Evolutionary conservation across 2,329 filamentous ascomycete genomes (phyloP).

Genomic region (Sporothrix protearum): DNA sequence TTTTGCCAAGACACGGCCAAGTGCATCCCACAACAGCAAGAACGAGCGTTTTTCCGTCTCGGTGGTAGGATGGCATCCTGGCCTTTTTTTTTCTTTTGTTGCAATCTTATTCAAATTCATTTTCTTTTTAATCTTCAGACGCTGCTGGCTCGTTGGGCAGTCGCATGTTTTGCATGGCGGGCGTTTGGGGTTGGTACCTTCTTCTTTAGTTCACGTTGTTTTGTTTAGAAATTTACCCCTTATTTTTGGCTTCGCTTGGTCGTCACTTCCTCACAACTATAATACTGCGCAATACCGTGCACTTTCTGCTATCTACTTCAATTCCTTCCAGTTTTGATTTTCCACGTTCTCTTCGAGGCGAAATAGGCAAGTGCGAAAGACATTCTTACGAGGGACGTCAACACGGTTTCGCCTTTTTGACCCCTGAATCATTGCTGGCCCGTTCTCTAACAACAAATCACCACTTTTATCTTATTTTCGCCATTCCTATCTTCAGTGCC

Average conservation of each 20-base stretch:
- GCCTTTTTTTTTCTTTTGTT: neutral
- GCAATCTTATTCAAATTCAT: neutral
- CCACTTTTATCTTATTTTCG: neutral
- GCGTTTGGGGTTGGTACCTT: constrained; percentile 3
- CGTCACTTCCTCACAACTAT: constrained; percentile 1
- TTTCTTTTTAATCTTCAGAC: neutral
- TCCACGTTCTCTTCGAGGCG: neutral
- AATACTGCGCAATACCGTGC: too few species aligned
- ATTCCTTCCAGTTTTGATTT: neutral
- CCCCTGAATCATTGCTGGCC: neutral
- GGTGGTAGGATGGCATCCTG: constrained; percentile 22
- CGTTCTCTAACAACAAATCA: too few species aligned
- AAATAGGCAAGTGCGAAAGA: neutral
- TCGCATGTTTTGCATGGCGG: constrained; percentile 5
- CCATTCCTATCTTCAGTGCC: neutral
- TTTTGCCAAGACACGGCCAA: constrained; percentile 40
- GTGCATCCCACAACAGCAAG: constrained; percentile 33
- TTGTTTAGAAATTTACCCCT: neutral
- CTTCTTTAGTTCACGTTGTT: neutral
- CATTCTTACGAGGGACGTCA: neutral
- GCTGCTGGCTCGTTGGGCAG: neutral
- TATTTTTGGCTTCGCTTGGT: neutral
- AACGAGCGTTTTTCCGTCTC: constrained; percentile 45
- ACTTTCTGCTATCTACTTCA: neutral
- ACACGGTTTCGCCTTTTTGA: neutral